Base-by-base conservation (phyloP, 129 eudicot genomes). In the Deinandra increscens region DNA sequence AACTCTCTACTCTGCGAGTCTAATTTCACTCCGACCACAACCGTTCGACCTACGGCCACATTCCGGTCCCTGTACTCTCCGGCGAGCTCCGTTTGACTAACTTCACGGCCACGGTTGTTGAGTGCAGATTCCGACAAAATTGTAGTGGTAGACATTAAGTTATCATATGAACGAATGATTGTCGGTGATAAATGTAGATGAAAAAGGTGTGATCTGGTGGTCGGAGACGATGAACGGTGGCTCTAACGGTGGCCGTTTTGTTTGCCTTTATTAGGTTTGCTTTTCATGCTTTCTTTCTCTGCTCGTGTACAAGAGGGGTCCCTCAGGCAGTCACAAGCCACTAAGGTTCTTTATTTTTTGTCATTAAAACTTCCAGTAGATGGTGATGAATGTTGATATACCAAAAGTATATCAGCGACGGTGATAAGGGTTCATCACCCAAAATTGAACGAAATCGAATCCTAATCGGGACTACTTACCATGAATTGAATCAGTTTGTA, bases 21-120 rank as follows among this genome's bases (percentile, higher is more conserved):
- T 44, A 90, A 55, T 60, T 79, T 84, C 61, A 86, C 91, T 73
- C 88, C 97, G 6, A 86, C 97, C 5, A 90, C 86, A 37, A 86
- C 88, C 46, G 82, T 82, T 58, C 66, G 65, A 18, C 81, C 81
- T 43, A 68, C 77, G 17, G 66, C 45, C 15, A 64, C 68, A 33
- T 38, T 73, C 60, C 80, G 66, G 33, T 61, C 75, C 12, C 79
- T 64, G 64, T 45, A 80, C 64, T 78, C 96, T 41, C 86, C 92
- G 80, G 90, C 81, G 7, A 83, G 83, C 65, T 69, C 75, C 69
- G 75, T 42, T 15, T 76, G 63, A 48, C 45, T 45, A 55, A 55
- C 10, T 42, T 70, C 41, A 31, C 22, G 17, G 59, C 26, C 19
- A 45, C 3, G 17, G 72, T 7, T 42, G 68, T 26, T 60, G 69